Base-by-base conservation (phyloP, 2,329 filamentous ascomycete genomes). In the Tolypocladium sp. region DNA sequence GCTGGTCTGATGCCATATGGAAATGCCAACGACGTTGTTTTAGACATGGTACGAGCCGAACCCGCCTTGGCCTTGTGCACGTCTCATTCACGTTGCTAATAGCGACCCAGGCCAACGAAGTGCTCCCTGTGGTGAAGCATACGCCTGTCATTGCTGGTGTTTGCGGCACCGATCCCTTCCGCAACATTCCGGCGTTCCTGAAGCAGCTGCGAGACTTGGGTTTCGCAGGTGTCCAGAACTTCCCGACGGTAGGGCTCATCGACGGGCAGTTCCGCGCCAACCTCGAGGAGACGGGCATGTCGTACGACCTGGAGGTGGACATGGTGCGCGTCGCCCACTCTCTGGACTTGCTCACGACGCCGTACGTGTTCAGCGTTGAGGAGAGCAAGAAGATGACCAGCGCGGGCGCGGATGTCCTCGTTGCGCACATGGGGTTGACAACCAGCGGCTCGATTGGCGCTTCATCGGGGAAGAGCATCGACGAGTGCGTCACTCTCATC, bases 281-380 rank as follows among this genome's bases (percentile, higher is more conserved):
- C 63, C 77, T 91, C 2, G 88, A 90, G 67, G 86, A 89, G 69
- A 90, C 87, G 1, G 86, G 83, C 10, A 90, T 90, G 86, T 82
- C 83, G 1, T 90, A 85, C 66, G 80, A 79, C 20, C 73, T 79
- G 9, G 87, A 91, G 67, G 86, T 90, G 2, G 84, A 86, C 56
- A 83, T 89, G 79, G 79, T 90, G 53, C 76, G 76, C 12, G 66
- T 77, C n/a, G 87, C 88, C 2, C 80, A 78, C 52, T 72, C 78
- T 49, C 72, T 87, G 71, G 85, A 80, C 35, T 72, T 90, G 22
- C 71, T 90, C 20, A 90, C 87, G 0, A 86, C 86, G 8, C 87
- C 87, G 0, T 90, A 90, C 64, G 86, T 87, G 1, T 90, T 90
- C 72, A 83, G 79, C 55, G 76, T 79, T 1, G 80, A 83, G 0